Evolutionary conservation across 2,329 filamentous ascomycete genomes (phyloP).

Genomic region (Verticillium nubilum): DNA sequence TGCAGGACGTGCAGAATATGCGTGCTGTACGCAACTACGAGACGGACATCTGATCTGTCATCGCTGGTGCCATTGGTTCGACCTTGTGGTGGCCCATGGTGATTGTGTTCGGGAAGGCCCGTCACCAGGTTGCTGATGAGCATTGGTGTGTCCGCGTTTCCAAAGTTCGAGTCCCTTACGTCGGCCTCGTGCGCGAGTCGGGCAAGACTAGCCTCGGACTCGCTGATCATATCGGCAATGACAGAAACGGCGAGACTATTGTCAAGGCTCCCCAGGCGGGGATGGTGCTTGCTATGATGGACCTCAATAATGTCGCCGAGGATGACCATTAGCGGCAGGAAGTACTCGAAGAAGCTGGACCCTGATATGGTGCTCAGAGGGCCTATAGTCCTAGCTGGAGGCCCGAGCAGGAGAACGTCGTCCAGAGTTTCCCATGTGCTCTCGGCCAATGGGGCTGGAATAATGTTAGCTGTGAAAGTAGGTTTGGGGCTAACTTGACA

Average conservation of each 20-base stretch:
- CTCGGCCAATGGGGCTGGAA: slow-evolving; percentile 31
- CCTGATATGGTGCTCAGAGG: slow-evolving; percentile 33
- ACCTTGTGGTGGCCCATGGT: background rate
- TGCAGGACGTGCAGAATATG: slow-evolving; percentile 42
- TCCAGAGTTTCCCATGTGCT: slow-evolving; percentile 33
- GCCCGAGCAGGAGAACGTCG: slow-evolving; percentile 17
- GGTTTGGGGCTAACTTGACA: slow-evolving; percentile 5
- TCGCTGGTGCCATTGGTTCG: slow-evolving; percentile 9
- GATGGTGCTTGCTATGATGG: slow-evolving; percentile 36
- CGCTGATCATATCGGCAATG: slow-evolving; percentile 28
- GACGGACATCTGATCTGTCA: slow-evolving; percentile 25
- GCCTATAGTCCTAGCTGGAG: slow-evolving; percentile 28
- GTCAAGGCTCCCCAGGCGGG: slow-evolving; percentile 31
- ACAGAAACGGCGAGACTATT: slow-evolving; percentile 25
- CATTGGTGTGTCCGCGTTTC: background rate
- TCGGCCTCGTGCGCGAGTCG: slow-evolving; percentile 19
- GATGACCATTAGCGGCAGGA: slow-evolving; percentile 42
- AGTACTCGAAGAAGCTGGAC: slow-evolving; percentile 42
- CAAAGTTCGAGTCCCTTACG: background rate
- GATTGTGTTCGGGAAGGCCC: slow-evolving; percentile 1
- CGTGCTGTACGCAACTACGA: slow-evolving; percentile 40
- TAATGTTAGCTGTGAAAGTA: background rate
- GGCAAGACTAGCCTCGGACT: slow-evolving; percentile 32
- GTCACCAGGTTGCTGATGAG: slow-evolving; percentile 17
- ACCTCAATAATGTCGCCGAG: slow-evolving; percentile 43